Evolutionary conservation across 2,329 filamentous ascomycete species (phyloP), one percentile per base, ranked within the genome.

Genomic region (Volutella citrinella): DNA sequence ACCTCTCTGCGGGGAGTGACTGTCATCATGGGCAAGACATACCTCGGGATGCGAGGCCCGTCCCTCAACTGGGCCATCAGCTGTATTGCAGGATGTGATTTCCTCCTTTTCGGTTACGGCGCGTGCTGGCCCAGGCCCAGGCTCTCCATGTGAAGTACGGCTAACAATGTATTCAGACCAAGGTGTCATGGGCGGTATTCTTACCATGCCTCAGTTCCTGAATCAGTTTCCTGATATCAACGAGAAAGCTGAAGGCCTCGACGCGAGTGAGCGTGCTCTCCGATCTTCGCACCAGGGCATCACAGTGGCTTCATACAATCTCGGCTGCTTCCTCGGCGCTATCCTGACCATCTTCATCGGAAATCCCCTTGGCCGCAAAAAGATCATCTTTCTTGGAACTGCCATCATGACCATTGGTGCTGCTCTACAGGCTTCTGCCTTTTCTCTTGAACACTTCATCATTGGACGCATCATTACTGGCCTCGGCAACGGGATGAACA

Each of bases 171-270:
- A n/a, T n/a, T n/a, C 72, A 81, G 84, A 87, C 57, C 82, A 85
- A 60, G 80, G 84, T 54, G 82, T 87, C 9, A 88, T 86, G 72
- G 84, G 82, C 27, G 81, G 81, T 36, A 78, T 91, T 44, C 66
- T 91, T 36, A 87, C 83, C 4, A 72, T 90, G 9, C 62, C 65
- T 18, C 63, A 76, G 46, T 82, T 82, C 54, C 65, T 80, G 13
- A 38, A 52, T 2, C 77, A 73, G 51, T 82, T 83, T 59, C 61
- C 77, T 23, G 74, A 73, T 5, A 66, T 48, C 51, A 63, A 72
- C 14, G 61, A 71, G 6, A 71, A 48, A 4, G 52, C 50, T n/a
- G 40, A 42, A 1, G 40, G 70, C 71, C 53, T 61, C 13, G 52
- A 55, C 26, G 20, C 44, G 1, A 33, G 51, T 3, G 53, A 66